Base-by-base conservation (phyloP, 108 stramenopile genomes). In the Skeletonema costatum region DNA sequence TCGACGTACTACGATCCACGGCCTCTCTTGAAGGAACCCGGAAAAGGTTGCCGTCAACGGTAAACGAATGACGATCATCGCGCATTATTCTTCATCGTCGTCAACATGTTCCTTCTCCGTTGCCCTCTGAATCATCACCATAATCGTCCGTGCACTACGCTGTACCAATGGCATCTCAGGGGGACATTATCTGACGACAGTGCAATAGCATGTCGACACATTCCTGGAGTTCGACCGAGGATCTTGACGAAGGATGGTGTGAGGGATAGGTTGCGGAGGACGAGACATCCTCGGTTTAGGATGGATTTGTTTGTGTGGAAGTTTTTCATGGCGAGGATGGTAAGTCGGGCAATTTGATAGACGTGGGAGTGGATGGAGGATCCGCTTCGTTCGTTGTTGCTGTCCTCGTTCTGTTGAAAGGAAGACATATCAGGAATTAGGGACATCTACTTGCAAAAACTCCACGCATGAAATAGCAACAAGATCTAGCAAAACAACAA, bases 291-390 rank as follows among this genome's bases (percentile, higher is more conserved):
- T 32, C 77, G 48, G 32, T 78, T 78, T 2, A 78, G 56, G 31
- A 78, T 78, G 56, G 77, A 78, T 48, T 78, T 78, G 53, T 78
- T 78, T 5, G 64, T 44, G 32, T 78, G 70, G 50, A 78, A 78
- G 60, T 66, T 78, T 17, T 78, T 71, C 77, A 78, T 78, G 63
- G 77, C 77, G 25, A 78, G 65, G 35, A 78, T 71, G 51, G 77
- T 71, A 17, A 78, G 77, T 0, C 77, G 77, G 32, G 58, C 69
- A n/a, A 78, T 78, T 60, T 78, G 77, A 29, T 71, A 72, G 32
- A 78, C 56, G 70, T 78, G 77, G 30, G 70, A 56, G 64, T 64
- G 17, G 63, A 78, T 71, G 64, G 77, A 69, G 51, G 69, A 46
- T 42, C 64, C 77, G 35, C 71, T 64, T 10, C 62, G 70, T 36